Evolutionary conservation across 495 filamentous ascomycete species (phyloP).

Genomic region (Talaromyces liani): DNA sequence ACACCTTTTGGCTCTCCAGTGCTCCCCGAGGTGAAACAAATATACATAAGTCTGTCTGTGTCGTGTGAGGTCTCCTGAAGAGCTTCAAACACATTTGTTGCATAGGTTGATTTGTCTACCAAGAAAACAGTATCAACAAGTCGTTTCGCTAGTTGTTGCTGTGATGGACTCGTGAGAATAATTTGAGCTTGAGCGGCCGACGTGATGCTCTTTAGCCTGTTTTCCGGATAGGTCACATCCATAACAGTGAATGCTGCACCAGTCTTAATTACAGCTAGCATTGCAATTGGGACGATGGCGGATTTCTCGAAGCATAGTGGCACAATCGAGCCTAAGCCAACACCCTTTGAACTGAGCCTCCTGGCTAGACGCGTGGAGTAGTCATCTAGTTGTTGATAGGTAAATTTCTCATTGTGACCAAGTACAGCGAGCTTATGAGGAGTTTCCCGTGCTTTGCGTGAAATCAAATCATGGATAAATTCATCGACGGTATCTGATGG

Average conservation of each 20-base stretch:
- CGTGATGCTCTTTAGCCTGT: slow-evolving; percentile 24
- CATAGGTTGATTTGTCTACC: neutral
- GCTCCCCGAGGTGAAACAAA: slow-evolving; percentile 32
- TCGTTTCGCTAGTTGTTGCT: neutral
- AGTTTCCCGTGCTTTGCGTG: neutral
- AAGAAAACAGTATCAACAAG: slow-evolving; percentile 16
- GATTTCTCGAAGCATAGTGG: slow-evolving; percentile 41
- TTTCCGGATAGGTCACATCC: slow-evolving; percentile 35
- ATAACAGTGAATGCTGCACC: slow-evolving; percentile 39
- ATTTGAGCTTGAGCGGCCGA: slow-evolving; percentile 13
- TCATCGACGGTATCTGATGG: slow-evolving; percentile 15
- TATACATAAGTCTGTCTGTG: slow-evolving; percentile 10
- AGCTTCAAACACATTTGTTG: neutral
- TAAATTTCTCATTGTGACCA: slow-evolving; percentile 15
- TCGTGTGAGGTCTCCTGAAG: neutral
- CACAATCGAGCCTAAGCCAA: slow-evolving; percentile 22
- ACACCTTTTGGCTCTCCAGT: slow-evolving; percentile 38
- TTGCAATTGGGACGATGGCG: slow-evolving; percentile 26
- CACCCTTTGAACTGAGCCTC: slow-evolving; percentile 23
- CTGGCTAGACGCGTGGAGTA: slow-evolving; percentile 11
- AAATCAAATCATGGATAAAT: slow-evolving; percentile 21
- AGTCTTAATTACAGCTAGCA: slow-evolving; percentile 38
- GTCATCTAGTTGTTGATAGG: slow-evolving; percentile 14
- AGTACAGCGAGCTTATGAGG: slow-evolving; percentile 12
- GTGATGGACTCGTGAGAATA: slow-evolving; percentile 14